phyloP scores from a whole-genome alignment of 495 filamentous ascomycete genomes.

The Hyaloscypha bicolor region DNA sequence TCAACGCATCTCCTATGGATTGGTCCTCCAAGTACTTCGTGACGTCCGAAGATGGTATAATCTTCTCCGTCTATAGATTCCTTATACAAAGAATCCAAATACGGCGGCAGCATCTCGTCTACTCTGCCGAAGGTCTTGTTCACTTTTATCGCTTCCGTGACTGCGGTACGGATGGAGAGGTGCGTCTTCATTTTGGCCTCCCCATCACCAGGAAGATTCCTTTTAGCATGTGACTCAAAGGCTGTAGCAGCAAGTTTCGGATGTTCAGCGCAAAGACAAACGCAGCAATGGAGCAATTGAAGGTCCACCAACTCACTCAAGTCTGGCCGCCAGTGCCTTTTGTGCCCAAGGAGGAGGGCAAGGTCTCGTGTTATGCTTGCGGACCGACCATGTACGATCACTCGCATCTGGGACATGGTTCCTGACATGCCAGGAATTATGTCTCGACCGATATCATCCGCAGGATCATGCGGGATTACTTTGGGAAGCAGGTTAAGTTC shows the following conservation, averaged over 20 bases:
- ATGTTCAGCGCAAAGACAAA: conserved; percentile 29
- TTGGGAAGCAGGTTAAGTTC: conserved; percentile 83
- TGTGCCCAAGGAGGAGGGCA: conserved; percentile 70
- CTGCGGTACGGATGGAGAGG: conserved; percentile 71
- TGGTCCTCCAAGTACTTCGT: conserved; percentile 80
- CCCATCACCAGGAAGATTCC: conserved; percentile 65
- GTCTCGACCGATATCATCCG: conserved; percentile 91
- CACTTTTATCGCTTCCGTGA: conserved; percentile 57
- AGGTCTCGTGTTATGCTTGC: conserved; percentile 87
- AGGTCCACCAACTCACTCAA: conserved; percentile 77
- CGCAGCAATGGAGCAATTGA: conserved; percentile 51
- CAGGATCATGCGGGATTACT: conserved; percentile 83
- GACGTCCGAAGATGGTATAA: conserved; percentile 66
- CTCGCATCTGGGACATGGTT: conserved; percentile 85
- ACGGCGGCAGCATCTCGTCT: conserved; percentile 76
- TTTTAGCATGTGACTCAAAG: no score
- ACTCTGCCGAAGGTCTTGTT: conserved; percentile 47
- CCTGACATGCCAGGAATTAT: conserved; percentile 95
- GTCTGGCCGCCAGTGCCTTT: conserved; percentile 71
- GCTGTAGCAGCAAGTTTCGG: no score
- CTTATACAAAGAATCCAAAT: conserved; percentile 78
- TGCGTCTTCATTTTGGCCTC: conserved; percentile 95
- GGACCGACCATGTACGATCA: conserved; percentile 94
- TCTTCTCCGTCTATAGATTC: conserved; percentile 74
- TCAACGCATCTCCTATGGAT: conserved; percentile 79